A percentile compares a stretch with the other conserved stretches of the same genome.
Conservation (phyloP, 176 grass and related monocot species). For the Raddia guianensis region DNA sequence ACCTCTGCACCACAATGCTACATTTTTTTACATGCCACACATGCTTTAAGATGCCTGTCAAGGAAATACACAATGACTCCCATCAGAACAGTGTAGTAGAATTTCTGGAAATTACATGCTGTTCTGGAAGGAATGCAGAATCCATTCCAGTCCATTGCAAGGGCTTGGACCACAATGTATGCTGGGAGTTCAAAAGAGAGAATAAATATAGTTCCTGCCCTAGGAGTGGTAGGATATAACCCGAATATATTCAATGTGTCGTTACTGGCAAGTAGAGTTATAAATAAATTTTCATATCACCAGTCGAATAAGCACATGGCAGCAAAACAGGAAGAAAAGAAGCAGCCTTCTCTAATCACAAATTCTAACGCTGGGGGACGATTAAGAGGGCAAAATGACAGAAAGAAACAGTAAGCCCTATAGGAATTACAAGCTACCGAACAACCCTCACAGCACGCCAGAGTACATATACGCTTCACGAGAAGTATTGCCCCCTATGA, state of each 20-base stretch:
- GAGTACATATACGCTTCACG: constrained; percentile 33
- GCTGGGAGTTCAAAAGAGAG: not conserved
- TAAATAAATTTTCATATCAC: not conserved
- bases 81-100: too few relatives aligned
- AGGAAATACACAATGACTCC: too few relatives aligned
- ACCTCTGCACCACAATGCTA: too few relatives aligned
- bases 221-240: not conserved
- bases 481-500: not conserved
- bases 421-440: not conserved
- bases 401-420: not conserved
- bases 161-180: too few relatives aligned
- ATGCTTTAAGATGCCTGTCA: too few relatives aligned
- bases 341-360: constrained; percentile 25
- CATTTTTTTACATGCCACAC: too few relatives aligned
- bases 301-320: constrained; percentile 14
- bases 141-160: too few relatives aligned
- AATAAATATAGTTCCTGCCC: not conserved
- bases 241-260: not conserved
- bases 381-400: not conserved
- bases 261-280: not conserved
- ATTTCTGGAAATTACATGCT: too few relatives aligned
- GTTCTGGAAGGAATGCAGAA: too few relatives aligned
- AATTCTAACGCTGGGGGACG: not conserved
- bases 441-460: not conserved
- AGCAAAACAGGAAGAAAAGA: constrained; percentile 27